phyloP scores from a whole-genome alignment of 345 rosid species.

The Moricandia moricandioides region DNA sequence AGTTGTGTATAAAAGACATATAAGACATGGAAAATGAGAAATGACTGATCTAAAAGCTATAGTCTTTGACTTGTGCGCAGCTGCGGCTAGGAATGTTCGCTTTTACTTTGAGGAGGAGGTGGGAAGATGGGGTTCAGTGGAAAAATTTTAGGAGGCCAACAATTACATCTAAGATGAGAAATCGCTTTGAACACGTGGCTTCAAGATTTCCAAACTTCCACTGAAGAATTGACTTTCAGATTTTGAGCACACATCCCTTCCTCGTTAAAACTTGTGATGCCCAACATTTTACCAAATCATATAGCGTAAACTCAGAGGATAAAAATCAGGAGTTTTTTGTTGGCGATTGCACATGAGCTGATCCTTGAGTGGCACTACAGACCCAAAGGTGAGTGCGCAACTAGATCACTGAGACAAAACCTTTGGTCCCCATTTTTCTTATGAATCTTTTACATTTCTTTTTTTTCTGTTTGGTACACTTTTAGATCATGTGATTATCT shows the following conservation, averaged over 20 bases:
- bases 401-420: background rate
- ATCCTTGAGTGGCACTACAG: background rate
- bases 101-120: background rate
- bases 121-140: background rate
- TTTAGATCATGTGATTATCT: background rate
- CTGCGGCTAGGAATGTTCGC: background rate
- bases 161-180: background rate
- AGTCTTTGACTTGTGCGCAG: background rate
- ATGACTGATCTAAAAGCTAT: background rate
- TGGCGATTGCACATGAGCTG: background rate
- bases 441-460: background rate
- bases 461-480: background rate
- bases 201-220: background rate
- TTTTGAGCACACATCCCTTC: background rate
- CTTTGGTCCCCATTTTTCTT: background rate
- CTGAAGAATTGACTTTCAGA: background rate
- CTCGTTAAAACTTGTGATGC: background rate
- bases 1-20: background rate
- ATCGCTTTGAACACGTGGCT: background rate
- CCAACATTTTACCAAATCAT: background rate
- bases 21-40: background rate
- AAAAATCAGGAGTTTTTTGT: background rate
- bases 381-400: background rate
- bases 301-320: background rate
- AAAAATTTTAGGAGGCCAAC: background rate